These are phyloP conservation scores for Saccharomyces kudriavzevii DNA, from an alignment of 805 yeast genomes.

Conservation along the genomic window DNA sequence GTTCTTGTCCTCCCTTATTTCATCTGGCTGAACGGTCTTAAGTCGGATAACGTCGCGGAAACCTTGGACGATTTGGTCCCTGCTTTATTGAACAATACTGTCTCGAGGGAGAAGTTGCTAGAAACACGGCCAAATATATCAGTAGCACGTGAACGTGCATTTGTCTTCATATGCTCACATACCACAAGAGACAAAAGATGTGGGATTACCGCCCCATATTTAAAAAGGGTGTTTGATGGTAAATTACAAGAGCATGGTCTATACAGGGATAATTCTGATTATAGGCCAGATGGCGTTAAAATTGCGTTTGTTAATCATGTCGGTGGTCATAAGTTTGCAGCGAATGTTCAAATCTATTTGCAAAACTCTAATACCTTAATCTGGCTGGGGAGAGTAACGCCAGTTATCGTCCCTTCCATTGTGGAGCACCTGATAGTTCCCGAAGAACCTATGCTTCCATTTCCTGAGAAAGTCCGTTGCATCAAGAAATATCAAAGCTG, in stretches of 20 bases:
- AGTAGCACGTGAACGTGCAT: constrained; percentile 36
- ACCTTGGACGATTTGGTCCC: constrained; percentile 42
- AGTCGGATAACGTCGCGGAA: constrained; percentile 34
- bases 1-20: constrained; percentile 66
- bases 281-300: constrained; percentile 62
- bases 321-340: constrained; percentile 94
- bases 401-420: constrained; percentile 64
- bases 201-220: constrained; percentile 86
- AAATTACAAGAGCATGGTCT: constrained; percentile 64
- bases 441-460: constrained; percentile 61
- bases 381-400: constrained; percentile 84
- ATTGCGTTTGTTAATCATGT: constrained; percentile 75
- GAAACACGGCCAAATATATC: constrained; percentile 26
- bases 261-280: constrained; percentile 70
- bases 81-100: constrained; percentile 26
- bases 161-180: constrained; percentile 80
- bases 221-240: constrained; percentile 70
- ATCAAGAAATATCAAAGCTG: constrained; percentile 37
- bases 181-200: constrained; percentile 86
- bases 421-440: constrained; percentile 67
- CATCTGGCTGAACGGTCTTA: constrained; percentile 53
- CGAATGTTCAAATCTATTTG: constrained; percentile 73
- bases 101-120: constrained; percentile 25
- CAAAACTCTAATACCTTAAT: constrained; percentile 44
- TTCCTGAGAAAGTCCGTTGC: constrained; percentile 53